These are phyloP conservation scores for Debaryomyces udenii DNA, from an alignment of 1,139 yeast species.

Conservation along the genomic window DNA sequence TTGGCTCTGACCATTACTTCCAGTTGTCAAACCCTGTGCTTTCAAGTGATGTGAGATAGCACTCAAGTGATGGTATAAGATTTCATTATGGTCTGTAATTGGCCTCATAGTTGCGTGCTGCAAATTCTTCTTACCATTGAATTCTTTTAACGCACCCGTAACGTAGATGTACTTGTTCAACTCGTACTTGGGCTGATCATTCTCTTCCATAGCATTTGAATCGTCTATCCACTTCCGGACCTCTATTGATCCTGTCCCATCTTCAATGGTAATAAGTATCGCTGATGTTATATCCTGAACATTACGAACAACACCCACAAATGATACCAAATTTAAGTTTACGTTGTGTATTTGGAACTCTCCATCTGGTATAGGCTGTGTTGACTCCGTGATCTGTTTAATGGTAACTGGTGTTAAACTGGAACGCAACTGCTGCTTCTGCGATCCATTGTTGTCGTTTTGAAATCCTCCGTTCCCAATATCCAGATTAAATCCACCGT, in stretches of 20 bases:
- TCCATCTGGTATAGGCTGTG: conserved; percentile 70
- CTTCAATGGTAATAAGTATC: conserved; percentile 66
- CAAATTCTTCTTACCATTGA: conserved; percentile 65
- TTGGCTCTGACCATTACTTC: conserved; percentile 13
- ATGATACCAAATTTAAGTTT: conserved; percentile 59
- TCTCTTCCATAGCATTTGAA: conserved; percentile 34
- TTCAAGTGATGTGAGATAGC: conserved; percentile 67
- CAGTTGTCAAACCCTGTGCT: conserved; percentile 43
- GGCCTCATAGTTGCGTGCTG: conserved; percentile 65
- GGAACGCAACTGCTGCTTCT: conserved; percentile 41
- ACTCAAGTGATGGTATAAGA: conserved; percentile 73
- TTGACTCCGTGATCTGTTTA: conserved; percentile 72
- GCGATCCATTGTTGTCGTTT: conserved; percentile 32
- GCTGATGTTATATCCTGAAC: conserved; percentile 59
- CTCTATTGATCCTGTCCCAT: conserved; percentile 80
- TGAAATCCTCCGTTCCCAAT: conserved; percentile 38
- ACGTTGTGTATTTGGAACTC: conserved; percentile 70
- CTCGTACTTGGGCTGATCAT: conserved; percentile 35
- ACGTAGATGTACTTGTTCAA: conserved; percentile 62
- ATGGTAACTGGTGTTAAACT: conserved; percentile 81
- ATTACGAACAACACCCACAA: conserved; percentile 68
- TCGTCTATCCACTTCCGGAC: conserved; percentile 73
- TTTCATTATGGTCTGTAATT: conserved; percentile 71
- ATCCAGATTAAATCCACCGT: conserved; percentile 33
- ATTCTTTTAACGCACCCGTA: conserved; percentile 72